Evolutionary conservation across 352 stramenopile species (phyloP), one percentile per base, ranked within the genome.

Genomic region (Phytophthora niederhauseri): DNA sequence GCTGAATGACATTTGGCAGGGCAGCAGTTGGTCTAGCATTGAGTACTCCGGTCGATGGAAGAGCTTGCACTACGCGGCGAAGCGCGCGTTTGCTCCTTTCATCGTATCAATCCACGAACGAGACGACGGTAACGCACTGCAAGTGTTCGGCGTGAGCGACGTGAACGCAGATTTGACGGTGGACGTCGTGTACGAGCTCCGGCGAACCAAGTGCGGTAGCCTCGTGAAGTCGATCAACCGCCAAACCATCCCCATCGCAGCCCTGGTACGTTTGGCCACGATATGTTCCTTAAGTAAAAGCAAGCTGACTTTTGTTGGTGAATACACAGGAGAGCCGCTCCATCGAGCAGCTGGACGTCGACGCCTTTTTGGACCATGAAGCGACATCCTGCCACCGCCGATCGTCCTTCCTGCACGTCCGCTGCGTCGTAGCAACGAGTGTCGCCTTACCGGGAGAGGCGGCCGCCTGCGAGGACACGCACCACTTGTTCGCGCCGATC

Each of bases 1-100:
- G 60, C 71, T 97, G 15, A 95, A 95, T 70, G 89, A 97, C 54
- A 89, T 97, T 57, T 97, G 89, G 88, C 80, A 91, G 66, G 89
- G 87, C 8, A 93, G 86, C 43, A 95, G 85, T 66, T 97, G 89
- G 89, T 94, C 89, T 20, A 94, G 87, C 52, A 87, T 95, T 36
- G 89, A 97, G 68, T 90, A 85, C 70, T 81, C 76, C 4, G 89
- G 89, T 24, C 75, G 80, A 43, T 94, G 87, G 84, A 96, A 96
- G 69, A 89, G 82, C 38, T 73, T 96, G 28, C 89, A 95, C 59
- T 90, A 94, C 61, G 80, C 90, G 30, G 77, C 89, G 19, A 82
- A 83, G 62, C 81, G 83, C 9, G 73, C 81, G 19, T 94, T 91
- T 76, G 83, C 86, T 51, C 86, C 89, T 24, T 80, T 96, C 31